Base-by-base conservation (phyloP, 257 asterid genomes). In the Rhazya stricta region DNA sequence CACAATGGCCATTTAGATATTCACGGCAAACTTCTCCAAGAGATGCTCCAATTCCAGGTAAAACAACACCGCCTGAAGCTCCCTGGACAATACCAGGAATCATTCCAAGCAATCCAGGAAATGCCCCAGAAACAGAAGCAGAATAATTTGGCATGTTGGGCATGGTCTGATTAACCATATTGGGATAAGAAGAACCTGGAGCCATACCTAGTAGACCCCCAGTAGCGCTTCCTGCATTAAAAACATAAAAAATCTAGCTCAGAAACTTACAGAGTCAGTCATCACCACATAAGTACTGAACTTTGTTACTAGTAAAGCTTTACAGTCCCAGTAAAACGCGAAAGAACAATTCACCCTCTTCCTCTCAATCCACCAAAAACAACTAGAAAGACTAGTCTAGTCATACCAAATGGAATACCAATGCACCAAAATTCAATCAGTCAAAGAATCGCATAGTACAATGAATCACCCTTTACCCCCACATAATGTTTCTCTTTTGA, bases 121-220 rank as follows among this genome's bases (percentile, higher is more conserved):
- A 91, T 46, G 97, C 91, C 79, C 98, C 96, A 30, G 98, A 91
- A 46, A 89, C 91, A 77, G 98, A 95, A 74, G 96, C 98, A 21
- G 94, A 86, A 80, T 95, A 91, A 79, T 95, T 95, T 71, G 99
- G 99, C 98, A 92, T 95, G 83, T 95, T 95, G 48, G 99, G 99
- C 99, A 95, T 95, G 15, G 93, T 95, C 81, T 92, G 99, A 83
- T 95, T 95, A 61, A 95, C 87, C 84, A 90, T 81, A 84, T 88
- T 95, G 5, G 96, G 92, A 81, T 76, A 92, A 41, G 96, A 82
- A 23, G 96, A 53, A 66, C 91, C 72, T 25, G 98, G 97, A 78
- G 91, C 87, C 76, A 86, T 67, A 73, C 97, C 98, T 67, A 91
- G 91, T 80, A 95, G 86, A 78, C 99, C 98, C 11, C 97, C 99